Base-by-base conservation (phyloP, 768 basidiomycete genomes). In the Suillus cothurnatus region DNA sequence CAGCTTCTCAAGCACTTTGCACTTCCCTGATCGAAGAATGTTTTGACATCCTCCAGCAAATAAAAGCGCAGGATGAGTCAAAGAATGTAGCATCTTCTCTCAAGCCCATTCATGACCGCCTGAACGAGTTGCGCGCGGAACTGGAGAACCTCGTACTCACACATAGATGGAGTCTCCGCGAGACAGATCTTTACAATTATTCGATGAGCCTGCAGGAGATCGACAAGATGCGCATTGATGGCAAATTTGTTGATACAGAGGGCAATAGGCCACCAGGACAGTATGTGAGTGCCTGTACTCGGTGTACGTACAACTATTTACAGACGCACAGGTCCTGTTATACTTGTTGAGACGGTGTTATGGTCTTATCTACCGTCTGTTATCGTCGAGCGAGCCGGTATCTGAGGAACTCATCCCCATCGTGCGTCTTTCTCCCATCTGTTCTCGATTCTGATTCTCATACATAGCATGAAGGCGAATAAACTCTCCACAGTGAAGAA, bases 321-420 rank as follows among this genome's bases (percentile, higher is more conserved):
- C 26, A 28, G 19, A 21, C 32, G 6, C 15, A 7, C 66, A 98
- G 96, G 95, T 96, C 28, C 80, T 99, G 53, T 83, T 99, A 28
- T 99, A 97, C 76, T 85, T 98, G 43, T 82, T 99, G 61, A 82
- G 97, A 71, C 86, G 97, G 74, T 99, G 97, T 81, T 96, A 99
- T 76, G 97, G 97, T 67, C 85, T 98, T 61, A 96, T 97, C 70
- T 99, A 98, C 77, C 86, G 91, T 34, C 78, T 99, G 58, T 85
- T 99, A 67, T 95, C 95, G 31, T 95, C 95, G 23, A 94, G 93
- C 67, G 97, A 98, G 78, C 97, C 97, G 0, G 95, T 99, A 3
- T 97, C 95, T 0, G 97, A 99, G 77, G 97, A 99, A 76, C 81
- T 99, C 19, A 99, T 98, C 93, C 96, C 96, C 6, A 86, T 97